These are phyloP conservation scores for Acacia pycnantha DNA, from an alignment of 331 rosid species.

Conservation along the genomic window DNA sequence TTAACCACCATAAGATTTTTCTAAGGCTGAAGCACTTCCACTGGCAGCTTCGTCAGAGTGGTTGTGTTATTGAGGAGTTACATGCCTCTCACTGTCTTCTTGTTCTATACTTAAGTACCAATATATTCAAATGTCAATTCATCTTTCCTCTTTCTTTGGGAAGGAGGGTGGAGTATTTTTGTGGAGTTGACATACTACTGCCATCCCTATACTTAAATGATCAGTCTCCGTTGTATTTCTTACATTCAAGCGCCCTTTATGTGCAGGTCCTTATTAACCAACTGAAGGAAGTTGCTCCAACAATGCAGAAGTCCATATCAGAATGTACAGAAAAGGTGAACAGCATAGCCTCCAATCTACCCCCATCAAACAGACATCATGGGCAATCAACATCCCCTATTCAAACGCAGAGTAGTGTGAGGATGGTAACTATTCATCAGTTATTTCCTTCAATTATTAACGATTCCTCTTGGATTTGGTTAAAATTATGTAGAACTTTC, in stretches of 20 bases:
- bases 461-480: background rate
- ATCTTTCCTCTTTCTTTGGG: background rate
- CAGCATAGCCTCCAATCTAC: slow-evolving; percentile 68
- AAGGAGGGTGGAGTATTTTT: slow-evolving; percentile 18
- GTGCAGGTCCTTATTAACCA: slow-evolving; percentile 91
- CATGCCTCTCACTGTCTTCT: slow-evolving; percentile 13
- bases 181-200: slow-evolving; percentile 6
- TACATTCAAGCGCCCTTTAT: slow-evolving; percentile 19
- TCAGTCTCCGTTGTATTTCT: slow-evolving; percentile 23
- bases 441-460: background rate
- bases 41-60: background rate
- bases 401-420: slow-evolving; percentile 77
- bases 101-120: slow-evolving; percentile 6
- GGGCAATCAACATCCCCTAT: slow-evolving; percentile 66
- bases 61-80: slow-evolving; percentile 8
- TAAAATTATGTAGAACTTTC: background rate
- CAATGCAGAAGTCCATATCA: slow-evolving; percentile 87
- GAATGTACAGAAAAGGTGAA: slow-evolving; percentile 94
- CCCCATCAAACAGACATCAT: slow-evolving; percentile 64
- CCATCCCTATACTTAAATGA: background rate
- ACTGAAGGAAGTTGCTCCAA: slow-evolving; percentile 97
- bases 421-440: slow-evolving; percentile 60
- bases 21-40: slow-evolving; percentile 15
- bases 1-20: slow-evolving; percentile 17
- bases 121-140: background rate